Base-by-base conservation (phyloP, 257 asterid species). In the Catharanthus roseus region DNA sequence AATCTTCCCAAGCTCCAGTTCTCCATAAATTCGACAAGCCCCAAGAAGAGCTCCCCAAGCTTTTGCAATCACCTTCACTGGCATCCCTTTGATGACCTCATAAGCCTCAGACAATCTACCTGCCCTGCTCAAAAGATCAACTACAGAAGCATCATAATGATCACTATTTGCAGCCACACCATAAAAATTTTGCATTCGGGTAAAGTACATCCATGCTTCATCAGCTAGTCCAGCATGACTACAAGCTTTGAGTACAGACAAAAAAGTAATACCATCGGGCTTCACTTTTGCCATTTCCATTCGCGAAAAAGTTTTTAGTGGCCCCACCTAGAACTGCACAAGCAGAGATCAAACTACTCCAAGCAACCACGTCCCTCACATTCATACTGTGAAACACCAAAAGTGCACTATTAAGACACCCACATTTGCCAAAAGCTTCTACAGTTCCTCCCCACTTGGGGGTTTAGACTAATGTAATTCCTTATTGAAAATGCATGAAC, bases 31-130 rank as follows among this genome's bases (percentile, higher is more conserved):
- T 65, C 86, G 75, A 65, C 85, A 85, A 63, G 89, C 86, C 28
- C 80, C 86, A 65, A 85, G 82, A 45, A 85, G 77, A 31, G 86
- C 86, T 34, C 86, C 88, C 89, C 89, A 85, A 64, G 86, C 85
- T 80, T 82, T 85, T 1, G 81, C 85, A 69, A 85, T 85, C 55
- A 72, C 86, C 28, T 80, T 75, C 29, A 78, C 79, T 0, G 85
- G 84, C 86, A 85, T 82, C 69, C 56, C 42, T 61, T 54, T 79
- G 29, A 82, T 70, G 41, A 85, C 77, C 1, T 83, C 83, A 39
- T 81, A 83, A 1, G 90, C 90, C 72, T 83, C 83, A 6, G 71
- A 39, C 24, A 85, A 66, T 58, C 78, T 83, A 18, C 87, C 88
- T 0, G 82, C 72, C 51, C 86, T 69, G 56, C 90, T 83, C 80